Conservation (phyloP, 2,329 filamentous ascomycete species). For the Coccinonectria pachysandricola region DNA sequence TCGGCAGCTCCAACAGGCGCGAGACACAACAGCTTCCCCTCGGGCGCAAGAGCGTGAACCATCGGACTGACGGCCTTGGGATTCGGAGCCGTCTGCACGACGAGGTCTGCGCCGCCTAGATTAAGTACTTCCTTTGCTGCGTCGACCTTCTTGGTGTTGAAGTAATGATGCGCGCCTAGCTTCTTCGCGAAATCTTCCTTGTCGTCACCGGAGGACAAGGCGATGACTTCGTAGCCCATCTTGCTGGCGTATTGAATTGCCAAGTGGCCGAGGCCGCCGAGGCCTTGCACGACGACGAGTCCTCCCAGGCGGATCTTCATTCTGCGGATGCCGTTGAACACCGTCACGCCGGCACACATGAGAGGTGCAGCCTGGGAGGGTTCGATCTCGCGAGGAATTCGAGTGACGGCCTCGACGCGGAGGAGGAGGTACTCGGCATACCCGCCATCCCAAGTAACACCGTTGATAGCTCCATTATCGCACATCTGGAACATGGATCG, state of each 20-base stretch:
- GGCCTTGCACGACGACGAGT: slow-evolving; percentile 52
- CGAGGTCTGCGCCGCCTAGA: slow-evolving; percentile 51
- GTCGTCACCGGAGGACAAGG: slow-evolving; percentile 52
- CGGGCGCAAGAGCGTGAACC: slow-evolving; percentile 39
- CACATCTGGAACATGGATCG: slow-evolving; percentile 60
- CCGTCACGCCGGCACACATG: slow-evolving; percentile 55
- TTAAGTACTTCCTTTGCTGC: slow-evolving; percentile 36
- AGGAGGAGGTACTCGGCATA: slow-evolving; percentile 55
- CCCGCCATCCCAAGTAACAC: slow-evolving; percentile 55
- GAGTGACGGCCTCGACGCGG: slow-evolving; percentile 49
- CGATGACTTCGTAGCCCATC: slow-evolving; percentile 67
- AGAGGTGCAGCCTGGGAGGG: slow-evolving; percentile 46
- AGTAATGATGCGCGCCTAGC: slow-evolving; percentile 35
- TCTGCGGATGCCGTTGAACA: slow-evolving; percentile 50
- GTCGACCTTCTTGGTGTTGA: slow-evolving; percentile 42
- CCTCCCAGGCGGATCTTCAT: slow-evolving; percentile 40
- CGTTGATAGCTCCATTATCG: slow-evolving; percentile 51
- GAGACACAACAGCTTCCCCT: slow-evolving; percentile 51
- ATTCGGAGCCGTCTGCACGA: slow-evolving; percentile 55
- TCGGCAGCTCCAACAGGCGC: slow-evolving; percentile 38
- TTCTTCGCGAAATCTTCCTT: slow-evolving; percentile 57
- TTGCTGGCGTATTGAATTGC: slow-evolving; percentile 65
- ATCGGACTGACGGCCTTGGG: slow-evolving; percentile 43
- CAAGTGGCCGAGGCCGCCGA: slow-evolving; percentile 68
- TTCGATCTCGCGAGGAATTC: slow-evolving; percentile 41